Evolutionary conservation across 2,329 filamentous ascomycete genomes (phyloP).

Genomic region (Penicillium olsonii): DNA sequence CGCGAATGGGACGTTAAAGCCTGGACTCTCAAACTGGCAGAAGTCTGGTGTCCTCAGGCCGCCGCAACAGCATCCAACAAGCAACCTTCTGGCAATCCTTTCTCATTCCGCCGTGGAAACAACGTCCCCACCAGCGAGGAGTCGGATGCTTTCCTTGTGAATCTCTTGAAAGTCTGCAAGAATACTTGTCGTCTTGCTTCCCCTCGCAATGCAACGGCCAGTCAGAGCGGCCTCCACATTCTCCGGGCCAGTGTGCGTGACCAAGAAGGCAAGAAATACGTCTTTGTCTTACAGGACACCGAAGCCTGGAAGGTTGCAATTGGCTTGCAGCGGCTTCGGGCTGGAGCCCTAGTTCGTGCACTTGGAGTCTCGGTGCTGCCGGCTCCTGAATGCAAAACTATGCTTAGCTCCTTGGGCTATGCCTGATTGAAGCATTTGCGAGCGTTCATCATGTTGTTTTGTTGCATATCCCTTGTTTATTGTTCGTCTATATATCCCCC

Average conservation of each 20-base stretch:
- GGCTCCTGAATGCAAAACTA: constrained; percentile 42
- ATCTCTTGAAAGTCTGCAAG: constrained; percentile 66
- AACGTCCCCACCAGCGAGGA: constrained; percentile 63
- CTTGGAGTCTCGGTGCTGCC: constrained; percentile 57
- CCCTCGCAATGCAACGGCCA: constrained; percentile 28
- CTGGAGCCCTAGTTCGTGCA: constrained; percentile 57
- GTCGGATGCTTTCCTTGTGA: constrained; percentile 64
- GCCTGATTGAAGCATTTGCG: constrained; percentile 20
- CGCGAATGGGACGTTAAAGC: constrained; percentile 98
- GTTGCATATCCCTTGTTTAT: constrained; percentile 8
- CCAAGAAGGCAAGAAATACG: constrained; percentile 61
- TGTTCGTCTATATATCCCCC: constrained; percentile 1
- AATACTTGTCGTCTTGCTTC: constrained; percentile 59
- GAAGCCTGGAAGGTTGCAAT: constrained; percentile 65
- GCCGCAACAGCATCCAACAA: constrained; percentile 42
- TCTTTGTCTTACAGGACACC: constrained; percentile 60
- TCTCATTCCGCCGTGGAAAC: constrained; percentile 45
- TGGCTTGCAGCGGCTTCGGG: constrained; percentile 58
- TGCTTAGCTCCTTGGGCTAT: constrained; percentile 45
- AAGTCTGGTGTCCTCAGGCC: constrained; percentile 77
- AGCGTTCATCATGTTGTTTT: constrained; percentile 5
- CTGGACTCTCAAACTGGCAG: constrained; percentile 91
- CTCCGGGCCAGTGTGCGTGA: constrained; percentile 61
- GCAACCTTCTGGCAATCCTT: constrained; percentile 27
- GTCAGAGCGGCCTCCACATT: constrained; percentile 49